Conservation (phyloP, 768 basidiomycete genomes). For the Boletellus ananas region DNA sequence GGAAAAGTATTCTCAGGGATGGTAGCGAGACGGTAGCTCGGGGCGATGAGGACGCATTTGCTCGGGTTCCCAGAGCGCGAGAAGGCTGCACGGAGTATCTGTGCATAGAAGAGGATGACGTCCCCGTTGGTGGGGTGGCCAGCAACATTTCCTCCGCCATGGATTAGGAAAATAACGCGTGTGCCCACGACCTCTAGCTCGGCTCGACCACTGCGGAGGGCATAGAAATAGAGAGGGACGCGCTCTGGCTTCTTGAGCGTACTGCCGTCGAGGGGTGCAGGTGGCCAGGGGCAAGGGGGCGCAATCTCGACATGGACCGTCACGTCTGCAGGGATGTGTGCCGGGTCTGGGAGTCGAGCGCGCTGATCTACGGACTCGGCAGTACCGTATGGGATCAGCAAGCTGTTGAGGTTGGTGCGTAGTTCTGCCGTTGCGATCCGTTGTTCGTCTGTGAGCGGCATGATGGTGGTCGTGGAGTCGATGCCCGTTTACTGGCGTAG, state of each 20-base stretch:
- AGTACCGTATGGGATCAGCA: not conserved
- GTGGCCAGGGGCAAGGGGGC: not conserved
- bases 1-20: constrained; percentile 22
- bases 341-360: not conserved
- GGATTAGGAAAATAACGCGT: constrained; percentile 21
- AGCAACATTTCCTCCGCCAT: constrained; percentile 18
- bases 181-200: not conserved
- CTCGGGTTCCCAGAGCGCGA: not conserved
- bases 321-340: not conserved
- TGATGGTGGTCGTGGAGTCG: not conserved
- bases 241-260: not conserved
- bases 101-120: constrained; percentile 1
- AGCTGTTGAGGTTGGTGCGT: not conserved
- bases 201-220: not conserved
- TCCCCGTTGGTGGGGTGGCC: constrained; percentile 15
- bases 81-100: constrained; percentile 10
- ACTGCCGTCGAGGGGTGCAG: not conserved
- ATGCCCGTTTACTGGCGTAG: not conserved
- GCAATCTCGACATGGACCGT: not conserved
- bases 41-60: constrained; percentile 16
- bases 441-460: constrained; percentile 4
- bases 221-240: constrained; percentile 12
- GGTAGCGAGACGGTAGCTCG: constrained; percentile 25
- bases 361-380: not conserved
- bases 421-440: not conserved